Evolutionary conservation across 768 basidiomycete species (phyloP), one percentile per base, ranked within the genome.

Genomic region (Imleria badia): DNA sequence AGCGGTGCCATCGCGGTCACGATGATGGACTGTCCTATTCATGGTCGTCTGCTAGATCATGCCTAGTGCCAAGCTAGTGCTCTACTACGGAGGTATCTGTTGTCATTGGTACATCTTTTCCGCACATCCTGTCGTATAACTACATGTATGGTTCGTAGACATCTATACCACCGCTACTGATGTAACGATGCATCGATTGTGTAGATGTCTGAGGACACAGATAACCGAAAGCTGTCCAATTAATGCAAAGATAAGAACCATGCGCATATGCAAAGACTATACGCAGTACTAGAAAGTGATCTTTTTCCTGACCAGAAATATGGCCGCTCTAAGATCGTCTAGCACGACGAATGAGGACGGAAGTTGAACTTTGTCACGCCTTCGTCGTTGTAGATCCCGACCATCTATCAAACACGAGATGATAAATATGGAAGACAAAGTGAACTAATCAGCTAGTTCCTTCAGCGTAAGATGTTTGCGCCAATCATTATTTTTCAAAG

Each of bases 331-430:
- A 23, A 20, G n/a, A 8, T 43, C 36, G 29, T 22, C 59, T 70
- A 89, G 67, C 86, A 88, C 7, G 75, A 75, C 7, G 83, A 86
- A 52, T 76, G 78, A 0, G 87, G 86, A n/a, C 69, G 72, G 65
- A 89, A 89, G 6, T 74, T 69, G 64, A 89, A 87, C 71, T 90
- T 89, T 56, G 77, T 59, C 20, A 66, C 62, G 22, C 82, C 81
- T 26, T 73, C 67, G 1, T 39, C 57, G 33, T 78, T 69, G 61
- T 85, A 86, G 48, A 90, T 80, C 7, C 88, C 89, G n/a, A n/a
- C n/a, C n/a, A n/a, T n/a, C n/a, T n/a, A n/a, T n/a, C n/a, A n/a
- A n/a, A n/a, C n/a, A n/a, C n/a, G n/a, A n/a, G n/a, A n/a, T n/a
- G n/a, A n/a, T n/a, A n/a, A n/a, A n/a, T n/a, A n/a, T n/a, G 26